Conservation (phyloP, 352 stramenopile species). For the Phytophthora boehmeriae region DNA sequence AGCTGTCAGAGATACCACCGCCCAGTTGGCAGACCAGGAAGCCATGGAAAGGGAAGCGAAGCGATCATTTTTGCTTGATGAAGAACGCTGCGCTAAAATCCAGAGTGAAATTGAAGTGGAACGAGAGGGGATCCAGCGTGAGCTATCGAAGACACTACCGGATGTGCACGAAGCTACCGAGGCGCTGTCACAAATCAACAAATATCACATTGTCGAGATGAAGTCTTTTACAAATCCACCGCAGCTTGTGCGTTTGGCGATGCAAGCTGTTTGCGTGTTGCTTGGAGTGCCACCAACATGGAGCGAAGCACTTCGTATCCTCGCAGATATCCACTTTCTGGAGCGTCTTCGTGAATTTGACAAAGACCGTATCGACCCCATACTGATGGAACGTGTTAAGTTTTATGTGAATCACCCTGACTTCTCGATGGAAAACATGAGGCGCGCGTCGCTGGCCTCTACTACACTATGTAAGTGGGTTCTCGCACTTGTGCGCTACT, state of each 20-base stretch:
- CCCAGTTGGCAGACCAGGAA: constrained; percentile 40
- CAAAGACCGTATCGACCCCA: constrained; percentile 52
- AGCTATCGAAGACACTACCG: constrained; percentile 66
- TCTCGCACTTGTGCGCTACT: constrained; percentile 68
- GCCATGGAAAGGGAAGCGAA: constrained; percentile 45
- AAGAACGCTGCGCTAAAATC: constrained; percentile 56
- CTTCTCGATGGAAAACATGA: constrained; percentile 84
- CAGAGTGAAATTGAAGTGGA: constrained; percentile 66
- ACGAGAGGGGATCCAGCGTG: constrained; percentile 51
- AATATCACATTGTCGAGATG: constrained; percentile 82
- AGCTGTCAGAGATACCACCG: constrained; percentile 34
- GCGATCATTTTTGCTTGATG: constrained; percentile 59
- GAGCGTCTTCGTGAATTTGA: constrained; percentile 66
- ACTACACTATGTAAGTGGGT: constrained; percentile 81
- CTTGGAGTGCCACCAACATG: constrained; percentile 65
- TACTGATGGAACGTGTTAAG: constrained; percentile 55
- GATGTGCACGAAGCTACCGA: constrained; percentile 62
- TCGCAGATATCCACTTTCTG: constrained; percentile 73
- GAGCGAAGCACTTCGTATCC: constrained; percentile 65
- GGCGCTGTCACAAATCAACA: constrained; percentile 76
- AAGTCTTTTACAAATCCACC: constrained; percentile 79
- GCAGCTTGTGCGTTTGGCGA: constrained; percentile 71
- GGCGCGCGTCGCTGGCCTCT: constrained; percentile 65
- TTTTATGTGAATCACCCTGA: constrained; percentile 73
- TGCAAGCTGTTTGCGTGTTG: constrained; percentile 79